phyloP scores from a whole-genome alignment of 441 rosid species.

The Breynia disticha region DNA sequence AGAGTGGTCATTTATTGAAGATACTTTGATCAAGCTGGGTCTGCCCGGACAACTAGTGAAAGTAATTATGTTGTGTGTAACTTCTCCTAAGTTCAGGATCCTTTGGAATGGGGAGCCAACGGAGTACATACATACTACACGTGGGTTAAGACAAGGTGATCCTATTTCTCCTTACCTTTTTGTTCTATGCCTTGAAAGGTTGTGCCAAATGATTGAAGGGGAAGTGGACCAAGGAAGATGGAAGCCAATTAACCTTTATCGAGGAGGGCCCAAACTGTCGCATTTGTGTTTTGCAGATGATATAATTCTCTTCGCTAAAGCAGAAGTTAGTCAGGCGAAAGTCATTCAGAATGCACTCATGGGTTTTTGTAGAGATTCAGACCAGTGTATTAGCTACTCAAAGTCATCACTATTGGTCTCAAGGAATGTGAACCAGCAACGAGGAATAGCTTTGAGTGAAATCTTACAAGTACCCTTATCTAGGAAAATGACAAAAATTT shows the following conservation, averaged over 20 bases:
- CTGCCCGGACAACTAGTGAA: background rate
- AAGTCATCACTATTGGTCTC: background rate
- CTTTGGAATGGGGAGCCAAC: constrained; percentile 1
- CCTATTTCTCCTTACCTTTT: constrained; percentile 6
- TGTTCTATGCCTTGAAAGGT: background rate
- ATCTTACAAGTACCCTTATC: too few relatives aligned
- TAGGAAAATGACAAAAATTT: background rate
- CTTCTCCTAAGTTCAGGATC: background rate
- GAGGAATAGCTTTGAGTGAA: background rate
- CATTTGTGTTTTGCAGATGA: too few relatives aligned
- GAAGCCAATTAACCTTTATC: background rate
- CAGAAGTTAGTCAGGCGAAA: background rate
- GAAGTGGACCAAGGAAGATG: background rate
- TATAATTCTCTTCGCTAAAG: background rate
- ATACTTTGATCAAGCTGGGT: background rate
- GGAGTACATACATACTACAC: background rate
- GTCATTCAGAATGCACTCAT: background rate
- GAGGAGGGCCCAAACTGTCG: too few relatives aligned
- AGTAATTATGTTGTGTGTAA: background rate
- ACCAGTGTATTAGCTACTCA: background rate
- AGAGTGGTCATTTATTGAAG: background rate
- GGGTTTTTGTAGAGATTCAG: background rate
- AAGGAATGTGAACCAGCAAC: background rate
- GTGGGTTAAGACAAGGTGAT: constrained; percentile 7
- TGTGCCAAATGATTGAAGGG: too few relatives aligned